Base-by-base conservation (phyloP, 2,329 filamentous ascomycete species). In the Colletotrichum sp. region DNA sequence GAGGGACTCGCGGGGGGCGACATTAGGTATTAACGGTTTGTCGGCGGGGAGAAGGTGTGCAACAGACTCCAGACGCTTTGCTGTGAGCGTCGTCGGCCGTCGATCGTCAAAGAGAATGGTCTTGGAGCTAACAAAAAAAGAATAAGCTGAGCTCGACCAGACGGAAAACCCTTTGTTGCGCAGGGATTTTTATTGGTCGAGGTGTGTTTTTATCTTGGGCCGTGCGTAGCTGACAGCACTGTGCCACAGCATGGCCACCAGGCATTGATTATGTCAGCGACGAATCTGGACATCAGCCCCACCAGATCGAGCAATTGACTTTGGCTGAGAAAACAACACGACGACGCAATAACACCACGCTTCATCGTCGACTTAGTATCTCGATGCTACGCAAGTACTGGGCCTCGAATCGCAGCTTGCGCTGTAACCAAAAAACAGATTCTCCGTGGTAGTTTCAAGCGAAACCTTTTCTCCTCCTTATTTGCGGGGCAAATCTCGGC, bases 101-200 rank as follows among this genome's bases (percentile, higher is more conserved):
- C 60, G 64, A 65, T 52, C 59, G 52, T 66, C 65, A 72, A 68
- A 62, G 32, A 39, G 32, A 72, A 52, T 30, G 67, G 72, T 44
- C 18, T 60, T 24, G 12, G 24, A 57, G 62, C 64, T 55, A 57
- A 75, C 28, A 49, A 66, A 70, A 70, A 34, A 68, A 63, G 57
- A 32, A 30, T 44, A 59, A 64, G 66, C 59, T 69, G 67, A 52
- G 44, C 44, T 52, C 44, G 44, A 52, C 44, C 34, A 66, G 59
- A 75, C 49, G 72, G 69, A 77, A 77, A 77, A 76, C 71, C 74
- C 70, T 76, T 76, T 75, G 74, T 73, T 77, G 77, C 77, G 75
- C 77, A 78, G 75, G 77, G 75, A 78, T 77, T 77, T 77, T 69
- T 3, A 78, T 78, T 78, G 77, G 77, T 55, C 59, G 32, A 68